Evolutionary conservation across 106 monocot genomes (phyloP), one percentile per base, ranked within the genome.

Genomic region (Phalaenopsis equestris): DNA sequence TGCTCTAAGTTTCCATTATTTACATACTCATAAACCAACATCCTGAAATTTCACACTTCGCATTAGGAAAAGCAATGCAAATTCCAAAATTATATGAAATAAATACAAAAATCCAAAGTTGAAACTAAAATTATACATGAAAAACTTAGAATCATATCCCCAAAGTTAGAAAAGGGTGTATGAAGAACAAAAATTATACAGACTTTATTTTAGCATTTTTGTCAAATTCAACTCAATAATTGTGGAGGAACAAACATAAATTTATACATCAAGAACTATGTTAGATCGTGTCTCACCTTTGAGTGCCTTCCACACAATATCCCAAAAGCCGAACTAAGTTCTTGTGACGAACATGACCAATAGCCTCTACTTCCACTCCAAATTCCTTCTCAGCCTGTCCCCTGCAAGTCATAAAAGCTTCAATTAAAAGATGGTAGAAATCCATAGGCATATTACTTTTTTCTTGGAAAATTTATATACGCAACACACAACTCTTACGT

Each of bases 351-450:
- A 96, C 96, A 86, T 96, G 93, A 74, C 96, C 96, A 82, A 96
- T 96, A 75, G 96, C 96, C 75, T 96, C 96, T 78, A 96, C 96
- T 84, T 96, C 96, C 19, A 93, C 96, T 78, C 96, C 87, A 75
- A 96, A 96, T 86, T 96, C 96, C 75, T 93, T 93, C 80, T 96
- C 96, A 47, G 96, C 96, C 82, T 96, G 96, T 41, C 96, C 96
- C 67, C 96, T 96, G 77, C 7, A 79, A 67, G 15, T 36, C 43
- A 79, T 41, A 73, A 65, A 61, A 12, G 18, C 12, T 15, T 42
- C 8, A 74, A 42, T 5, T 74, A 42, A 30, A 74, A 19, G 2
- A 74, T 18, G 8, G 21, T 16, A 72, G 17, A 74, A 74, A 43
- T 43, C 8, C 42, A 42, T 17, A 43, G 10, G 18, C 74, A 42